phyloP scores from a whole-genome alignment of 176 grass and related monocot species.

The Bromus sterilis region DNA sequence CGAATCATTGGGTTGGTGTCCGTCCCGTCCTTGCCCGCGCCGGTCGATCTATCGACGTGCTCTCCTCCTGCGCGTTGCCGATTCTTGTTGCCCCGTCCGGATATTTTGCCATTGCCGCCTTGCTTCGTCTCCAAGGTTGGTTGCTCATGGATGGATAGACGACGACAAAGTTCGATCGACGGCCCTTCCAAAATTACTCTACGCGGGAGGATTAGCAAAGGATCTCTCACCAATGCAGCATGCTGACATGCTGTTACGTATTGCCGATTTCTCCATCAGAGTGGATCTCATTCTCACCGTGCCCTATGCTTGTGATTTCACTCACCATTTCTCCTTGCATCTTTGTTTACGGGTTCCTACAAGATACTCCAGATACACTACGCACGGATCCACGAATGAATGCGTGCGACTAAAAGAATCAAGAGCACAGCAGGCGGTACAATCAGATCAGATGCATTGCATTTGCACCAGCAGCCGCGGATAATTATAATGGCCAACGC shows the following conservation, averaged over 20 bases:
- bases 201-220: background rate
- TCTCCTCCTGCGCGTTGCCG: background rate
- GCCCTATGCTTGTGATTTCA: background rate
- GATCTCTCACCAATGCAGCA: background rate
- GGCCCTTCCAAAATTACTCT: background rate
- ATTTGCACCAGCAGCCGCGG: background rate
- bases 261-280: too few species aligned
- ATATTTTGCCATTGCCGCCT: background rate
- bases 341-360: constrained; percentile 11
- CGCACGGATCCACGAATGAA: constrained; percentile 1
- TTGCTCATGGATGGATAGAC: background rate
- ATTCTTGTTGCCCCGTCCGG: background rate
- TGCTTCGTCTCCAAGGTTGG: background rate
- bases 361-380: background rate
- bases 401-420: constrained; percentile 21
- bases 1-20: constrained; percentile 3
- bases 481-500: background rate
- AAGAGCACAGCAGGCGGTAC: constrained; percentile 17
- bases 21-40: background rate
- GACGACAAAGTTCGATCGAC: background rate
- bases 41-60: background rate
- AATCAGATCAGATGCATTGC: constrained; percentile 25
- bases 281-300: background rate
- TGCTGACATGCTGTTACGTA: background rate
- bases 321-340: background rate